A percentile compares a stretch with the other conserved stretches of the same genome.
These are phyloP conservation scores for Raphidocelis subcapitata DNA, from an alignment of 139 green algal genomes.

Conservation along the genomic window DNA sequence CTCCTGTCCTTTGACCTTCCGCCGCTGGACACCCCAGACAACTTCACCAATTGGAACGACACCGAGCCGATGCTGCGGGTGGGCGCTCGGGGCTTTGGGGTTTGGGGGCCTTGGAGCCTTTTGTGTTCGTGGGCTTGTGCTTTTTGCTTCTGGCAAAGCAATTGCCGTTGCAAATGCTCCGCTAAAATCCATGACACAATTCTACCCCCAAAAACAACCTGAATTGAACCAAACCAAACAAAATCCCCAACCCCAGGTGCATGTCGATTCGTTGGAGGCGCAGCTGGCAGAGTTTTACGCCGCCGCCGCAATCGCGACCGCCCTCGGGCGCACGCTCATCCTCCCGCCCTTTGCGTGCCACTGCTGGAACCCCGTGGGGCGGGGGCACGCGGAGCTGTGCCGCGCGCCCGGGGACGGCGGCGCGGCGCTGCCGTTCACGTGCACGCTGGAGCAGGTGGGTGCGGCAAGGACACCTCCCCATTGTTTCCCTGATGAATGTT, in stretches of 20 bases:
- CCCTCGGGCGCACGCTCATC: conserved; percentile 8
- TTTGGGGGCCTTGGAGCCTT: not conserved
- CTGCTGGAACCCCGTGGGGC: too few species aligned
- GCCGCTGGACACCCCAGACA: not conserved
- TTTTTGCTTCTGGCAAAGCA: too few species aligned
- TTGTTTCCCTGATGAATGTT: not conserved
- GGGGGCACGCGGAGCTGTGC: too few species aligned
- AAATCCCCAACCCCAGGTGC: not conserved
- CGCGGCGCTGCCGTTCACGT: conserved; percentile 13
- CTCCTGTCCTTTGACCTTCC: conserved; percentile 10
- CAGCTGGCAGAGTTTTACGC: conserved; percentile 23
- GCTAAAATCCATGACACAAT: not conserved
- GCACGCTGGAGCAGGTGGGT: conserved; percentile 20
- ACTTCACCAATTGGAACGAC: not conserved
- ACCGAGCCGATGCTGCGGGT: too few species aligned
- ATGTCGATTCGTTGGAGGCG: not conserved
- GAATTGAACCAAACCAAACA: not conserved
- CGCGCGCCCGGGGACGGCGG: conserved; percentile 16
- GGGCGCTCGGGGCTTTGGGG: not conserved
- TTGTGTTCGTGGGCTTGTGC: too few species aligned
- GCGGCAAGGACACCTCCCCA: too few species aligned
- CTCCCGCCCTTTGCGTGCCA: conserved; percentile 15
- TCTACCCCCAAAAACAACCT: not conserved
- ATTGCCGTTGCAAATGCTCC: too few species aligned
- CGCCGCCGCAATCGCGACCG: conserved; percentile 7